phyloP scores from a whole-genome alignment of 2,329 filamentous ascomycete genomes.

The Neurospora sp. region DNA sequence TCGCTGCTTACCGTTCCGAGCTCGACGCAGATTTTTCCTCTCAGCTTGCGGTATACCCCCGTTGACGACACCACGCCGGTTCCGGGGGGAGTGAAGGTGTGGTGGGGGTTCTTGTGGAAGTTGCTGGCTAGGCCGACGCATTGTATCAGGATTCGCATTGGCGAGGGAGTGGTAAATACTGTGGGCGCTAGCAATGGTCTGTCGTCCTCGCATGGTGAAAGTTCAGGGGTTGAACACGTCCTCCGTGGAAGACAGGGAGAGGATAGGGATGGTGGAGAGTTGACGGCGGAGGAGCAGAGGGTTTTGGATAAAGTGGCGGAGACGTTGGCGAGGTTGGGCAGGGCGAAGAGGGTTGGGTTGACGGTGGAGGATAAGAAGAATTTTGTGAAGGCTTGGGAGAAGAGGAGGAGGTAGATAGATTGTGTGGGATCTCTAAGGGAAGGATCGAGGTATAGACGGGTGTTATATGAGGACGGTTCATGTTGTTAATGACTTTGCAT shows the following conservation, averaged over 20 bases:
- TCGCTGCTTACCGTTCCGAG: slow-evolving; percentile 59
- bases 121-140: slow-evolving; percentile 78
- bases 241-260: slow-evolving; percentile 19
- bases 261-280: slow-evolving; percentile 21
- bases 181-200: slow-evolving; percentile 23
- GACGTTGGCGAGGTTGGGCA: slow-evolving; percentile 72
- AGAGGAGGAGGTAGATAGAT: slow-evolving; percentile 24
- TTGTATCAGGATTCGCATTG: slow-evolving; percentile 83
- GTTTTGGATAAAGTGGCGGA: slow-evolving; percentile 75
- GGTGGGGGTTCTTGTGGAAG: slow-evolving; percentile 71
- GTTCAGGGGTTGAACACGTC: slow-evolving; percentile 15
- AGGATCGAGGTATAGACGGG: background rate
- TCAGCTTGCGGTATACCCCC: slow-evolving; percentile 82
- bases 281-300: slow-evolving; percentile 50
- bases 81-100: slow-evolving; percentile 47
- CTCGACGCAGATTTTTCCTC: slow-evolving; percentile 72
- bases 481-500: background rate
- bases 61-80: slow-evolving; percentile 86
- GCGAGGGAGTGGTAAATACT: slow-evolving; percentile 57
- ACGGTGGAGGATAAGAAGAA: slow-evolving; percentile 73
- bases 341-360: slow-evolving; percentile 81
- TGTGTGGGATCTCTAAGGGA: background rate
- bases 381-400: slow-evolving; percentile 63
- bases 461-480: background rate
- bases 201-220: background rate